phyloP scores from a whole-genome alignment of 225 moss, liverwort and hornwort genomes.

The Climacium dendroides region DNA sequence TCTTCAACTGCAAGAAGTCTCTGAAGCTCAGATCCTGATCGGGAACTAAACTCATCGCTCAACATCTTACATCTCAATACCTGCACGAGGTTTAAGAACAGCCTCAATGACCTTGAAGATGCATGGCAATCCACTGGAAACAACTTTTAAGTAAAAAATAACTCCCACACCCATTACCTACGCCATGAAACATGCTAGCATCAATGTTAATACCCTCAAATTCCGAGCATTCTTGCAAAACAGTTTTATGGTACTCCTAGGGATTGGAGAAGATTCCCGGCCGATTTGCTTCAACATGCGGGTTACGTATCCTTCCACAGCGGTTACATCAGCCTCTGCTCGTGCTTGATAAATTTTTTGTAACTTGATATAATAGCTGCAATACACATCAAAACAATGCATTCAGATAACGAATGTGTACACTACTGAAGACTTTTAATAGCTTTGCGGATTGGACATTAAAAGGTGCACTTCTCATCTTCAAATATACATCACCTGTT shows the following conservation, averaged over 20 bases:
- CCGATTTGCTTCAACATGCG: slow-evolving; percentile 63
- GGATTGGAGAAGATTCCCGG: slow-evolving; percentile 67
- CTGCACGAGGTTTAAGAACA: slow-evolving; percentile 27
- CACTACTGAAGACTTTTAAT: neutral
- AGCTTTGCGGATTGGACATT: neutral
- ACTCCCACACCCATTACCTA: neutral
- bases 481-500: neutral
- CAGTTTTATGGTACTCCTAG: slow-evolving; percentile 61
- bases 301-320: slow-evolving; percentile 60
- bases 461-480: neutral
- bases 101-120: neutral
- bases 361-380: slow-evolving; percentile 87
- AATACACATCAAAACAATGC: neutral
- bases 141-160: neutral
- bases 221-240: slow-evolving; percentile 96
- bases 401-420: neutral
- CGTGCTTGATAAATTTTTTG: slow-evolving; percentile 86
- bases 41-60: slow-evolving; percentile 64
- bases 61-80: slow-evolving; percentile 72
- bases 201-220: slow-evolving; percentile 47
- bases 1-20: slow-evolving; percentile 67
- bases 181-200: neutral
- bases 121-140: neutral
- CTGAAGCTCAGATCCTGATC: slow-evolving; percentile 56
- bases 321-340: slow-evolving; percentile 79